Evolutionary conservation across 2,329 filamentous ascomycete genomes (phyloP).

Genomic region (Fusarium pseudonygamai): DNA sequence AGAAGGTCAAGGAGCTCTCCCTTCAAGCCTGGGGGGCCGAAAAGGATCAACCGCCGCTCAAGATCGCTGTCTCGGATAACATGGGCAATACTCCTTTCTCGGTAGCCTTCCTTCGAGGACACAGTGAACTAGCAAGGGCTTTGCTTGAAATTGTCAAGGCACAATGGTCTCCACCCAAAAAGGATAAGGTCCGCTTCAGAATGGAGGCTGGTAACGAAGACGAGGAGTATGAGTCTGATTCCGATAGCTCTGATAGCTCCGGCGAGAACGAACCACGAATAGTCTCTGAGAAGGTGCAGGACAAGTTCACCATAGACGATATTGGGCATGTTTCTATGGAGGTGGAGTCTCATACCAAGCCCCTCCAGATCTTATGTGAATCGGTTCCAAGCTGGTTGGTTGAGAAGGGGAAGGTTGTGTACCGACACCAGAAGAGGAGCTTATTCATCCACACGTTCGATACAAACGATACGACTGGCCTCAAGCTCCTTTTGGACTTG

Average conservation of each 20-base stretch:
- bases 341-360: conserved; percentile 70
- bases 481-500: conserved; percentile 68
- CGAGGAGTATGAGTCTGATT: conserved; percentile 49
- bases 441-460: conserved; percentile 59
- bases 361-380: conserved; percentile 62
- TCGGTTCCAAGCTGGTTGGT: conserved; percentile 47
- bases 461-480: conserved; percentile 61
- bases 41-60: conserved; percentile 66
- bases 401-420: conserved; percentile 42
- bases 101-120: conserved; percentile 72
- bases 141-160: conserved; percentile 76
- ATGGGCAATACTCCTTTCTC: conserved; percentile 68
- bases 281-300: conserved; percentile 66
- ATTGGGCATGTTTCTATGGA: conserved; percentile 74
- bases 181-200: conserved; percentile 60
- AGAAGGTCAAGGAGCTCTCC: conserved; percentile 72
- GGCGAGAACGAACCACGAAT: conserved; percentile 55
- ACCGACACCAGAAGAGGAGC: conserved; percentile 1
- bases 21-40: conserved; percentile 66
- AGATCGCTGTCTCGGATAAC: conserved; percentile 68
- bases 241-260: conserved; percentile 38
- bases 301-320: conserved; percentile 79
- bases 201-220: conserved; percentile 52
- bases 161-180: conserved; percentile 70
- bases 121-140: conserved; percentile 69